Conservation (phyloP, 1,284 basidiomycete species). For the Amylostereum areolatum region DNA sequence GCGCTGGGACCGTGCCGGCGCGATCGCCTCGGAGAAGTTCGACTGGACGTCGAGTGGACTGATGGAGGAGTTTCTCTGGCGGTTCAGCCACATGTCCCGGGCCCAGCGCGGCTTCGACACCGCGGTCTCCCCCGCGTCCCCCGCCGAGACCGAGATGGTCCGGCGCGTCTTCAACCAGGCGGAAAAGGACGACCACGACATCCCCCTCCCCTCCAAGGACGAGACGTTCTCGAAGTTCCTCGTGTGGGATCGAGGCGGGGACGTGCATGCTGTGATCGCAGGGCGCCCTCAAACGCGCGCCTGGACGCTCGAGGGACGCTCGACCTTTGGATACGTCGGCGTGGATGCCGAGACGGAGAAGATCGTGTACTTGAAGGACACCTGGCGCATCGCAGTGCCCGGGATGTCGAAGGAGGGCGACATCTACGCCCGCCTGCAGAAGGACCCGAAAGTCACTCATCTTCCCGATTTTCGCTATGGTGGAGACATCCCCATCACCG, state of each 20-base stretch:
- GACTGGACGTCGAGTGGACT: not conserved
- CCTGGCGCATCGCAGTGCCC: slow-evolving; percentile 5
- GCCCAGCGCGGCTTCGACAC: not conserved
- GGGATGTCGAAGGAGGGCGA: slow-evolving; percentile 2
- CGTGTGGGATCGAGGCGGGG: not conserved
- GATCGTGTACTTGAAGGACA: slow-evolving; percentile 9
- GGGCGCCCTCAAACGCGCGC: not conserved
- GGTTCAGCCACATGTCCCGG: not conserved
- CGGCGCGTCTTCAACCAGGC: not conserved
- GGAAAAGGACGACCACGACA: not conserved
- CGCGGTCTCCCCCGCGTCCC: not conserved
- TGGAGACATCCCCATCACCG: slow-evolving; percentile 4
- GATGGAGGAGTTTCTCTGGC: not conserved
- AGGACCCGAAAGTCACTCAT: not conserved
- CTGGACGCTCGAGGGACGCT: not conserved
- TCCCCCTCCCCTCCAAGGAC: not conserved
- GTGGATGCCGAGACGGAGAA: not conserved
- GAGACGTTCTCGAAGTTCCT: not conserved
- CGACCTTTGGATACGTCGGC: not conserved
- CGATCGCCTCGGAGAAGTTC: not conserved
- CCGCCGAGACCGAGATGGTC: not conserved
- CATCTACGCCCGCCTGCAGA: not conserved
- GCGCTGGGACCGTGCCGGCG: not conserved
- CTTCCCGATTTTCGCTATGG: slow-evolving; percentile 5
- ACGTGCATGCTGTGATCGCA: not conserved